Evolutionary conservation across 176 grass and related monocot species (phyloP), one percentile per base, ranked within the genome.

Genomic region (Canna indica): DNA sequence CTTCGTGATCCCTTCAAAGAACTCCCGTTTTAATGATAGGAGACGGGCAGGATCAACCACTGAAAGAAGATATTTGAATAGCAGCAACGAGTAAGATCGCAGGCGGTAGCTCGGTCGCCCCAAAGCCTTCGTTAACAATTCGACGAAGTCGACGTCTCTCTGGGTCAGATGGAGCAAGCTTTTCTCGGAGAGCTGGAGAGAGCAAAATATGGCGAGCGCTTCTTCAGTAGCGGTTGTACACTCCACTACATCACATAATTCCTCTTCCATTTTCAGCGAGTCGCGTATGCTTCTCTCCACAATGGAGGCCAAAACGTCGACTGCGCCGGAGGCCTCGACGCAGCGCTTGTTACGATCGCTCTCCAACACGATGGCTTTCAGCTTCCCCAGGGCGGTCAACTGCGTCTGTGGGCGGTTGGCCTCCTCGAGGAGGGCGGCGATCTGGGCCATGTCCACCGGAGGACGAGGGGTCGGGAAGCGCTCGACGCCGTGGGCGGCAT

Each of bases 311-410:
- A 90, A 82, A 62, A 90, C 81, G 31, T 81, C 72, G 14, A 86
- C 81, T 1, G 64, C 78, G 33, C 84, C 75, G 1, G 81, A 54
- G 3, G 58, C 83, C 82, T 88, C 83, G 59, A 91, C 81, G 72
- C 81, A 80, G 7, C 92, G 78, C 4, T 82, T 87, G 83, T 91
- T 91, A 18, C 85, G 84, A 42, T 96, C 88, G 78, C 86, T 88
- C 74, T 92, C 86, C 34, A 18, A 45, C 20, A 87, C 44, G 38
- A 91, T 69, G 31, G 74, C 81, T 1, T 76, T 76, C 47, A 96
- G 81, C 28, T 87, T 87, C 36, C 74, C 30, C 7, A 96, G 68
- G 17, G 85, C 54, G 4, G 64, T 61, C 4, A 68, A 33, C 16
- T 53, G 59, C 6, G 59, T 50, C 3, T 33, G 9, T 0, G 41